phyloP scores from a whole-genome alignment of 1,284 basidiomycete species.

The Fistulinella staudtii region DNA sequence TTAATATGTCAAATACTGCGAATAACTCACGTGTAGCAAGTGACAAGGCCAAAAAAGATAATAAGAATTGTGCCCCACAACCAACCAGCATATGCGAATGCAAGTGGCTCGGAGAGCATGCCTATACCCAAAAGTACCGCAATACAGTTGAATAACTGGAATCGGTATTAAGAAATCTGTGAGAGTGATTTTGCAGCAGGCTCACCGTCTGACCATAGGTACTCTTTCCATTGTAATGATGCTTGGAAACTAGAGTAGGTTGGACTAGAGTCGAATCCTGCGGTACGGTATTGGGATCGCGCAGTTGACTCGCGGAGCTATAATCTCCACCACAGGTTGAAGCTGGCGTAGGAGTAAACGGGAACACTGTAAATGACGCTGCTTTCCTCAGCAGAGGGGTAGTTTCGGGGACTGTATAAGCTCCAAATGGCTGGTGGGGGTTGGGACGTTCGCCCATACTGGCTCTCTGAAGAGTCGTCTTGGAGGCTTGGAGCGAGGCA shows the following conservation, averaged over 20 bases:
- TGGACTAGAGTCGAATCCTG: constrained; percentile 3
- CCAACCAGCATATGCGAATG: constrained; percentile 88
- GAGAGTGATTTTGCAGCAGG: constrained; percentile 2
- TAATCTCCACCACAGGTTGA: background rate
- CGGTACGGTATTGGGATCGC: background rate
- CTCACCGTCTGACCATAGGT: constrained; percentile 83
- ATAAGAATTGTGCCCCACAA: constrained; percentile 71
- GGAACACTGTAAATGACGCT: constrained; percentile 30
- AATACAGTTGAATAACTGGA: constrained; percentile 84
- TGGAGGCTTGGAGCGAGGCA: constrained; percentile 29
- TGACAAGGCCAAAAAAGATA: constrained; percentile 73
- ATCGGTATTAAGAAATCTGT: background rate
- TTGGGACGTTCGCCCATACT: constrained; percentile 23
- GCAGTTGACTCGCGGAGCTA: background rate
- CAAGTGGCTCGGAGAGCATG: constrained; percentile 85
- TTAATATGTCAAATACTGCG: background rate
- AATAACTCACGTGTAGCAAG: constrained; percentile 79
- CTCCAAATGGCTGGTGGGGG: background rate
- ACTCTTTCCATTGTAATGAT: constrained; percentile 50
- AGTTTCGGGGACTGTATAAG: constrained; percentile 22
- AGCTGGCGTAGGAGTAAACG: constrained; percentile 14
- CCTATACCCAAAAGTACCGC: constrained; percentile 87
- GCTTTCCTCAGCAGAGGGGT: constrained; percentile 44
- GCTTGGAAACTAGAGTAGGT: constrained; percentile 21
- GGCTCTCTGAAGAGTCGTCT: constrained; percentile 48